Evolutionary conservation across 2,329 filamentous ascomycete genomes (phyloP), one percentile per base, ranked within the genome.

Genomic region (Diaporthe vaccinii): DNA sequence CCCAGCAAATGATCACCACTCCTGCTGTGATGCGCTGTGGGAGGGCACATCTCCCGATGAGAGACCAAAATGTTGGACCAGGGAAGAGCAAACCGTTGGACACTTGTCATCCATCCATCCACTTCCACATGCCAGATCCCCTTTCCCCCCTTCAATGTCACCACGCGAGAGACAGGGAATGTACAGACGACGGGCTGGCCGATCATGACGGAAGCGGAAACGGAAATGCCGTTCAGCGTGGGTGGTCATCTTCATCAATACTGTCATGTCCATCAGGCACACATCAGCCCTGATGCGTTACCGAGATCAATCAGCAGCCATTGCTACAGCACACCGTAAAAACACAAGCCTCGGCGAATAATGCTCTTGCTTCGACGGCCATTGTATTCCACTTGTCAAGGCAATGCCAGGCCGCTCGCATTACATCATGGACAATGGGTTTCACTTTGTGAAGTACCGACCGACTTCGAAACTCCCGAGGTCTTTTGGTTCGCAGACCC

Each of bases 131-230:
- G 57, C 36, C 41, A 51, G 41, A 44, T 51, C 44, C 22, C 36
- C 25, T 20, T 36, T 36, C 36, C 67, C 31, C 34, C 55, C 55
- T 34, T 25, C 55, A 36, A n/a, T 65, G 15, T 53, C 70, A 72
- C 31, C 71, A 73, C 71, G 71, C 58, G 71, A 73, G 36, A 39
- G 70, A 62, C 70, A 65, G 44, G 46, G 70, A 72, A 62, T 31
- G 59, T 36, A 55, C 22, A 44, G 28, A 53, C 49, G 46, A 55
- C 71, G 71, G 71, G n/a, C 46, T 61, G 71, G 71, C 46, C 61
- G 71, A 73, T 73, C 71, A 59, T 61, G 58, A 55, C 39, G 71
- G 55, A 62, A 65, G 61, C 20, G 44, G 49, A 46, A 73, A 65
- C 71, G 71, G 71, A 65, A 51, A 65, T 65, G 71, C 71, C 71